Evolutionary conservation across 495 filamentous ascomycete species (phyloP).

Genomic region (Aspergillus nidulans): DNA sequence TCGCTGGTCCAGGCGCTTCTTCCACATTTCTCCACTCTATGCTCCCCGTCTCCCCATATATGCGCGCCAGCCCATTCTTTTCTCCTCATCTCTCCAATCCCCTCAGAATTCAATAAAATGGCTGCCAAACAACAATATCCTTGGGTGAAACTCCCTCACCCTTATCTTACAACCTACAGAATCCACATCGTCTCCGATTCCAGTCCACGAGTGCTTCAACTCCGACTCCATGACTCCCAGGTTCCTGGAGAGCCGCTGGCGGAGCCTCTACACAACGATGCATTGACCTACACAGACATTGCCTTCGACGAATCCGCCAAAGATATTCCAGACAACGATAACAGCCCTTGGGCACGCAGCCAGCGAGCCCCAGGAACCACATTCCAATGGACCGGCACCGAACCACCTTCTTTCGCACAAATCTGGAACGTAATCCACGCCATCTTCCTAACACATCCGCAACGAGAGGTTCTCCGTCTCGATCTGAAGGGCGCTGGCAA

Average conservation of each 20-base stretch:
- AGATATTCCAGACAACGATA: slow-evolving; percentile 32
- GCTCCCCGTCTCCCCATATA: background rate
- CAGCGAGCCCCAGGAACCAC: slow-evolving; percentile 33
- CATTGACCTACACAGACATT: slow-evolving; percentile 32
- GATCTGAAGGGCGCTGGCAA: slow-evolving; percentile 36
- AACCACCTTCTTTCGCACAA: slow-evolving; percentile 49
- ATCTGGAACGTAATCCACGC: slow-evolving; percentile 61
- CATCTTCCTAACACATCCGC: slow-evolving; percentile 50
- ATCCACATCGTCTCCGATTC: slow-evolving; percentile 24
- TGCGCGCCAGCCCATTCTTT: background rate
- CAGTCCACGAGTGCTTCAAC: slow-evolving; percentile 19
- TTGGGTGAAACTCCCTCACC: slow-evolving; percentile 23
- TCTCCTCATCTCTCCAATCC: slow-evolving; percentile 2
- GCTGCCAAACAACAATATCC: slow-evolving; percentile 4
- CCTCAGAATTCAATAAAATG: background rate
- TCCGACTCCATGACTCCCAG: slow-evolving; percentile 24
- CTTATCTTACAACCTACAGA: slow-evolving; percentile 28
- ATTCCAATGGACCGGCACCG: slow-evolving; percentile 34
- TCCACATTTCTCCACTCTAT: background rate
- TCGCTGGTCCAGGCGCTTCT: background rate
- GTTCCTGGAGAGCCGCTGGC: slow-evolving; percentile 22
- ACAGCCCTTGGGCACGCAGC: slow-evolving; percentile 44
- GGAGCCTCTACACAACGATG: slow-evolving; percentile 29
- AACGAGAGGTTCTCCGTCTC: slow-evolving; percentile 52
- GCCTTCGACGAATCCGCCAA: slow-evolving; percentile 15